Conservation (phyloP, 2,329 filamentous ascomycete species). For the Podosphaera aphanis region DNA sequence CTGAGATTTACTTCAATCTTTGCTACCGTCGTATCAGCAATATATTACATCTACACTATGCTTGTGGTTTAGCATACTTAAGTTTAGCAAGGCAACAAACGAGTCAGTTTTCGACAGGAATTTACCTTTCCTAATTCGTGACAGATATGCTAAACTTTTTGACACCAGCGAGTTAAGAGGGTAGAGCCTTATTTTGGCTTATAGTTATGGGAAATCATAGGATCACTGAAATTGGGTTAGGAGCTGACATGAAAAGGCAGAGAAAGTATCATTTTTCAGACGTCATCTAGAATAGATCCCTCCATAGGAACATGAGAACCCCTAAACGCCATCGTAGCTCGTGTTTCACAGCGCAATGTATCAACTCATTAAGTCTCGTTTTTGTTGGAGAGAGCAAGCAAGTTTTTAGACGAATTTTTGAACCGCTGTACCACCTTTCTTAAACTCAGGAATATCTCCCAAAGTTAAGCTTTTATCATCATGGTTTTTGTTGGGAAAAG, state of each 20-base stretch:
- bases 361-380: neutral
- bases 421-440: slow-evolving; percentile 38
- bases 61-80: too few species aligned
- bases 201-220: neutral
- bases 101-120: too few species aligned
- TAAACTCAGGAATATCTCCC: slow-evolving; percentile 39
- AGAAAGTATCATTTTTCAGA: neutral
- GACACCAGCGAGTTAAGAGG: neutral
- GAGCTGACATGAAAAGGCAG: neutral
- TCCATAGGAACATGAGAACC: neutral
- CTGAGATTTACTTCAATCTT: too few species aligned
- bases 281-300: neutral
- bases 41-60: too few species aligned
- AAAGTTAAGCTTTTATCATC: slow-evolving; percentile 37
- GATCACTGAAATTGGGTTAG: neutral
- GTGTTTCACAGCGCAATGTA: neutral
- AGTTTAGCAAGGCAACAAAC: too few species aligned
- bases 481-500: slow-evolving; percentile 63
- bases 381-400: neutral
- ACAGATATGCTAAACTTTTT: neutral
- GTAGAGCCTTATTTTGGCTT: neutral
- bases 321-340: neutral
- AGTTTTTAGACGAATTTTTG: slow-evolving; percentile 24
- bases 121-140: neutral
- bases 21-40: too few species aligned